Conservation (phyloP, 768 basidiomycete species). For the Mycena capillaripes region DNA sequence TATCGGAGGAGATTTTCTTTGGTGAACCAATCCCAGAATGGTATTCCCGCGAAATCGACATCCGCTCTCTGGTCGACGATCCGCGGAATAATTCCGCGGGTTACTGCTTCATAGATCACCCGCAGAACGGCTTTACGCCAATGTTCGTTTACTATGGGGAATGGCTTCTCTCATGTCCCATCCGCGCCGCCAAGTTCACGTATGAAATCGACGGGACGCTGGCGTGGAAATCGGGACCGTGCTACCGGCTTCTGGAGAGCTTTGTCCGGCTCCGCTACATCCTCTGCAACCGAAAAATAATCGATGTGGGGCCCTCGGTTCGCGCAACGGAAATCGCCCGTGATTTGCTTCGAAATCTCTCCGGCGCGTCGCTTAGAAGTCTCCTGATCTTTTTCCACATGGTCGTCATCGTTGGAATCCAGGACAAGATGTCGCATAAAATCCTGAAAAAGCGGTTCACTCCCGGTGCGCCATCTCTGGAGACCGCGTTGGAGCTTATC, state of each 20-base stretch:
- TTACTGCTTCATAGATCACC: not conserved
- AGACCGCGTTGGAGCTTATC: not conserved
- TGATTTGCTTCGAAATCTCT: not conserved
- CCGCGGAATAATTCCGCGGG: not conserved
- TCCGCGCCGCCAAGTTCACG: not conserved
- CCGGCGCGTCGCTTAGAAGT: not conserved
- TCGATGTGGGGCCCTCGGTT: constrained; percentile 5
- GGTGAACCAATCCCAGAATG: not conserved
- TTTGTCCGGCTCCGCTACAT: not conserved
- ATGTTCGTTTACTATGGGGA: not conserved
- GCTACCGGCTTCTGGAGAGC: not conserved
- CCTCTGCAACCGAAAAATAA: not conserved
- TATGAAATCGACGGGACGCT: not conserved
- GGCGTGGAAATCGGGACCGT: not conserved
- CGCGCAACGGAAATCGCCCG: constrained; percentile 9
- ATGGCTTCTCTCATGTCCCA: not conserved
- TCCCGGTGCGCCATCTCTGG: not conserved
- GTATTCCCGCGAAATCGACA: not conserved
- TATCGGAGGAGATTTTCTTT: constrained; percentile 1
- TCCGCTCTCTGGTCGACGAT: not conserved
- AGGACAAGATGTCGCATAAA: not conserved
- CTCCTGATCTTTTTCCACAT: not conserved
- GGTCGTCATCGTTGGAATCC: not conserved
- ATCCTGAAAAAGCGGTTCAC: not conserved
- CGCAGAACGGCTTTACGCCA: not conserved